Evolutionary conservation across 371 early-diverging fungal genomes (phyloP).

Genomic region (Haplosporangium sp.): DNA sequence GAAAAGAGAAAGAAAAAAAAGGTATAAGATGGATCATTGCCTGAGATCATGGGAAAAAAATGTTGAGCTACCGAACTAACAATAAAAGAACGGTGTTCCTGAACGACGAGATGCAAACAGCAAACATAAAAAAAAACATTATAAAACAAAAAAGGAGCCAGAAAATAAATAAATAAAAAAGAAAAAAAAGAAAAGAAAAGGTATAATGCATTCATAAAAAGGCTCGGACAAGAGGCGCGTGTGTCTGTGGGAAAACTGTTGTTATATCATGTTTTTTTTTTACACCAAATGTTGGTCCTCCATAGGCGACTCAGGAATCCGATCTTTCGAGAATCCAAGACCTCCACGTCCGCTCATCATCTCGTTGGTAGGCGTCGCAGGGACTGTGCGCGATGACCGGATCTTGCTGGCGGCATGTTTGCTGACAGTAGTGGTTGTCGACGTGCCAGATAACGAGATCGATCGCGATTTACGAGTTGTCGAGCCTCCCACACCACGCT

Average conservation of each 20-base stretch:
- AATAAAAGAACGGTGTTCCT: too few species aligned
- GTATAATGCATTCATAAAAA: not conserved
- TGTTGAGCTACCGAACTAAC: too few species aligned
- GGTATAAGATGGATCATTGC: too few species aligned
- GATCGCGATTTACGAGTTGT: slow-evolving; percentile 49
- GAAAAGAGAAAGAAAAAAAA: not conserved
- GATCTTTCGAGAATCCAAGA: slow-evolving; percentile 34
- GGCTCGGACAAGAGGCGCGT: too few species aligned
- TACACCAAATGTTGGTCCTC: slow-evolving; percentile 33
- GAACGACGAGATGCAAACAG: too few species aligned
- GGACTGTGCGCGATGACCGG: slow-evolving; percentile 29
- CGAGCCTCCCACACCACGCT: slow-evolving; percentile 27
- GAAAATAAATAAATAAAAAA: not conserved
- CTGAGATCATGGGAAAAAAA: too few species aligned
- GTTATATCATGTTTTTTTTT: not conserved
- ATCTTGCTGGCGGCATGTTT: slow-evolving; percentile 36
- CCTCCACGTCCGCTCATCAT: slow-evolving; percentile 4
- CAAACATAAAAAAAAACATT: too few species aligned
- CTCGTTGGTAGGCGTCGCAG: slow-evolving; percentile 27
- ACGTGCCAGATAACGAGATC: slow-evolving; percentile 44
- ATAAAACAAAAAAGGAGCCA: too few species aligned
- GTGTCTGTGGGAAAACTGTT: too few species aligned
- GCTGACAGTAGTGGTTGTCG: slow-evolving; percentile 34
- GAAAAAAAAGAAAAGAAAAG: not conserved
- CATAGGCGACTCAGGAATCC: slow-evolving; percentile 43